phyloP scores from a whole-genome alignment of 345 rosid species.

The Eucalyptus shirleyi region DNA sequence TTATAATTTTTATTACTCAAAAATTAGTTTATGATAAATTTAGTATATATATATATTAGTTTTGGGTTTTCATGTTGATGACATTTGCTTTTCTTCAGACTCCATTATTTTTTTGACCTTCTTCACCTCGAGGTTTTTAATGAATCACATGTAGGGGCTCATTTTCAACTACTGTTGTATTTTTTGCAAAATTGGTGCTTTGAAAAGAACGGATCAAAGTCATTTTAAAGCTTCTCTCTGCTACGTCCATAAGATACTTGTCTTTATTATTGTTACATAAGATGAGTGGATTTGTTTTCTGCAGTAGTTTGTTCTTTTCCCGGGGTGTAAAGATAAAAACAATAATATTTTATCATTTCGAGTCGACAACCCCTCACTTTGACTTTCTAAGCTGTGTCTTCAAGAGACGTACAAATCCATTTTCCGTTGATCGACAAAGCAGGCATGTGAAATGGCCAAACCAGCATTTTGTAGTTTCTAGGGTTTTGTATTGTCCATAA shows the following conservation, averaged over 20 bases:
- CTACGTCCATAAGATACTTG: not conserved
- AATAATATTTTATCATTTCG: not conserved
- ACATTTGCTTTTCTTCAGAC: too few species aligned
- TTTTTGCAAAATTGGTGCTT: not conserved
- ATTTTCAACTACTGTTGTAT: not conserved
- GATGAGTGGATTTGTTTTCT: not conserved
- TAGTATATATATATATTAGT: too few species aligned
- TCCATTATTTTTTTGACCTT: too few species aligned
- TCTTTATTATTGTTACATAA: not conserved
- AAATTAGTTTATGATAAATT: too few species aligned
- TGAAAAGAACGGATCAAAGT: not conserved
- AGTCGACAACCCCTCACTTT: not conserved
- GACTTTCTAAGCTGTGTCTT: not conserved
- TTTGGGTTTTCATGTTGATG: too few species aligned
- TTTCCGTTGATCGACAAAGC: not conserved
- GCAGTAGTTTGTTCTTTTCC: not conserved
- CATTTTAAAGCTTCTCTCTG: not conserved
- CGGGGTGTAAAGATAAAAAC: not conserved
- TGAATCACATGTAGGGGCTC: too few species aligned
- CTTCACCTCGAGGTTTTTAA: too few species aligned
- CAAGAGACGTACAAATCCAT: not conserved
- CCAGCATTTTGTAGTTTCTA: not conserved
- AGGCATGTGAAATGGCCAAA: not conserved
- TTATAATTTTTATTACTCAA: too few species aligned
- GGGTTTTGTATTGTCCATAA: not conserved